phyloP scores from a whole-genome alignment of 1,284 basidiomycete species.

The Microbotryum silenes-acaulis region DNA sequence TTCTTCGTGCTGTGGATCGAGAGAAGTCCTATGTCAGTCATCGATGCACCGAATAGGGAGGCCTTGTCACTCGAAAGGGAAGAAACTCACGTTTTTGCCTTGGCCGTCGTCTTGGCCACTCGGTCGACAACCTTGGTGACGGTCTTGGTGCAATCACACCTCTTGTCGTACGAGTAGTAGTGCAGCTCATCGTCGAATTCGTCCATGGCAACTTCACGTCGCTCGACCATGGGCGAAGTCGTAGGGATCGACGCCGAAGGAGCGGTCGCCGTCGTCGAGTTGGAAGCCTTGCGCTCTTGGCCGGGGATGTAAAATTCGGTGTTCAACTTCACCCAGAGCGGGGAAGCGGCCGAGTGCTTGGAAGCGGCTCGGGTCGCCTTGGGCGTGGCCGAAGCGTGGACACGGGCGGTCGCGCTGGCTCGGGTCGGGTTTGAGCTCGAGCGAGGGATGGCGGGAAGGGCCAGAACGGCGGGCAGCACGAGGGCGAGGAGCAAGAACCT shows the following conservation, averaged over 20 bases:
- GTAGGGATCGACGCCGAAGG: neutral
- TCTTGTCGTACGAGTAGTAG: no score
- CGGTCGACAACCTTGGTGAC: neutral
- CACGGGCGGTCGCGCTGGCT: no score
- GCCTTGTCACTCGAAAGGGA: no score
- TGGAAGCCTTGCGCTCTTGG: neutral
- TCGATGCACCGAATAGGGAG: no score
- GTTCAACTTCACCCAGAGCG: conserved; percentile 6
- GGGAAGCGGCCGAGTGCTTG: neutral
- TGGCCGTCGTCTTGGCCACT: neutral
- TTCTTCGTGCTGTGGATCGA: neutral
- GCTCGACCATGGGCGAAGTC: neutral
- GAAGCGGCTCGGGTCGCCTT: no score
- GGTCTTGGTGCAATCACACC: neutral
- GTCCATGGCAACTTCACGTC: neutral
- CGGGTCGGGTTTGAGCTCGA: no score
- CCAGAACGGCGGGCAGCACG: no score
- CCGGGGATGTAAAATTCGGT: conserved; percentile 3
- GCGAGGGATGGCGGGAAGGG: no score
- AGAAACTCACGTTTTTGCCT: neutral
- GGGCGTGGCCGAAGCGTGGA: no score
- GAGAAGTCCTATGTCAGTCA: no score
- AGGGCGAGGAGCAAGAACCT: no score
- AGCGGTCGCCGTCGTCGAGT: neutral
- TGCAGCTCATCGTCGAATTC: neutral